Percentiles rank a stretch among this genome's conserved stretches.
These are phyloP conservation scores for Metschnikowia peoriensis DNA, from an alignment of 805 yeast species.

Conservation along the genomic window DNA sequence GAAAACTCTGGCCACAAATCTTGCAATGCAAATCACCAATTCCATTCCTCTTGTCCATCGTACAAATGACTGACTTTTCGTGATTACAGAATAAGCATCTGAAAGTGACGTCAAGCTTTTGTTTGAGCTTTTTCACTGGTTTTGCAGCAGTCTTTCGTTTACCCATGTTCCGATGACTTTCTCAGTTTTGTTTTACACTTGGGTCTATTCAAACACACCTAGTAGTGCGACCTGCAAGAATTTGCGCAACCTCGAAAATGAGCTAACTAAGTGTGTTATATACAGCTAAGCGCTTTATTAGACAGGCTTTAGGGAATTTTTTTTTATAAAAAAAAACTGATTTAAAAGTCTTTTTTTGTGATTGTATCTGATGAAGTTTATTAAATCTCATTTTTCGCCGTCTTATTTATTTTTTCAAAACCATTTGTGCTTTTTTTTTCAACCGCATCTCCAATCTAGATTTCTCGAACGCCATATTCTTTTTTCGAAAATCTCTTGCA, in stretches of 20 bases:
- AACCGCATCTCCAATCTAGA: constrained; percentile 46
- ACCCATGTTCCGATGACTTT: constrained; percentile 44
- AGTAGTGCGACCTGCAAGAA: constrained; percentile 1
- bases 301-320: too few species aligned
- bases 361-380: background rate
- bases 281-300: too few species aligned
- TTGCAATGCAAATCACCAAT: constrained; percentile 86
- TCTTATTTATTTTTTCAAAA: constrained; percentile 1
- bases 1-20: constrained; percentile 92
- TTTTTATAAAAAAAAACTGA: too few species aligned
- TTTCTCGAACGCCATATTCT: constrained; percentile 44
- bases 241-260: background rate
- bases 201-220: background rate
- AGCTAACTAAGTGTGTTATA: too few species aligned
- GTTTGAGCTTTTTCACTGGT: constrained; percentile 76
- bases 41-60: constrained; percentile 80
- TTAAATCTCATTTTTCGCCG: background rate
- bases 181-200: background rate
- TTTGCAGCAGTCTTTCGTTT: constrained; percentile 76
- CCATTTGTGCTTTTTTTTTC: constrained; percentile 38
- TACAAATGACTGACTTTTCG: constrained; percentile 86
- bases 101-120: constrained; percentile 75
- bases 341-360: too few species aligned
- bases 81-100: constrained; percentile 95
- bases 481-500: constrained; percentile 26